Evolutionary conservation across 2,329 filamentous ascomycete species (phyloP), one percentile per base, ranked within the genome.

Genomic region (Penicillium crustosum): DNA sequence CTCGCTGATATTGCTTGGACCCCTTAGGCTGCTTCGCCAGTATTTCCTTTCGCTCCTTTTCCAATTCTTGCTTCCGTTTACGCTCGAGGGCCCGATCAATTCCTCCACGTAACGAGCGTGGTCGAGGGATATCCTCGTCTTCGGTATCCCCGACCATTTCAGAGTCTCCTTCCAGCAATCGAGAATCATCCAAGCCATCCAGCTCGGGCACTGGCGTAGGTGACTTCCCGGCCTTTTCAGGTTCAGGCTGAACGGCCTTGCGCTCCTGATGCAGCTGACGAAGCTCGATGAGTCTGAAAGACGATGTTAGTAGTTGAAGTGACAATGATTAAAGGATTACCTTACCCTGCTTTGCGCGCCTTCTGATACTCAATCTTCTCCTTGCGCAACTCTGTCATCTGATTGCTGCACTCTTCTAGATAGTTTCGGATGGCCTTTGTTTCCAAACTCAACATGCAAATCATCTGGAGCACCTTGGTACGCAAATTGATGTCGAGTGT

Each of bases 351-450:
- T 73, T 87, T 89, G 62, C 89, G 87, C 66, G 89, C 86, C 63
- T 92, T 86, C 76, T 97, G 93, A 76, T 87, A 89, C 64, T 96
- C 91, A 60, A 97, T 96, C 78, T 96, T 97, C 72, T 95, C 90
- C 75, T 99, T 99, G 49, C 94, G 88, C 70, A 95, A 91, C 54
- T 87, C 86, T 2, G 94, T 99, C 93, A 97, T 97, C 53, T 91
- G 90, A 70, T 93, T 90, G 63, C 89, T 91, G 76, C 93, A 96
- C 61, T 93, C 89, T 65, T 96, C 91, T 81, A 99, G 89, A 71
- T 95, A 96, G 17, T 86, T 88, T 53, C 93, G 88, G 65, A 97
- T 85, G 2, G 89, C 87, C 71, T 91, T 93, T 0, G 94, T 97
- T 68, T 92, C 89, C 55, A 93, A 83, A 2, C 90, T 93, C 60